Evolutionary conservation across 331 rosid species (phyloP).

Genomic region (Saraca asoca): DNA sequence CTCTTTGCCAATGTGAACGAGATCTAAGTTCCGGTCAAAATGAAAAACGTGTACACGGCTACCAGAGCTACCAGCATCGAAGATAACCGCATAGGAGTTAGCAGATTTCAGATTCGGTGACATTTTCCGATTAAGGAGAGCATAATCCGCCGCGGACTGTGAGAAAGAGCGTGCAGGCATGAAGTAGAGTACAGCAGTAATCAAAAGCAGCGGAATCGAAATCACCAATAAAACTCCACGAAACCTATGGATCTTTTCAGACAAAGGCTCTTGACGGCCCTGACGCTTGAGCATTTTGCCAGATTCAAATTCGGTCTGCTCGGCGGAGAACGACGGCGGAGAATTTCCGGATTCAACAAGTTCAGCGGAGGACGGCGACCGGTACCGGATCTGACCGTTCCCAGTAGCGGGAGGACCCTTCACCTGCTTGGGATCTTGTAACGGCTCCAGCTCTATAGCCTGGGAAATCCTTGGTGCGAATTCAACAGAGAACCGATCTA

Average conservation of each 20-base stretch:
- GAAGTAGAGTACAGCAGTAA: constrained; percentile 61
- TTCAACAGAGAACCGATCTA: too few relatives aligned
- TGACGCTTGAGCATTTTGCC: constrained; percentile 89
- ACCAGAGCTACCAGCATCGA: constrained; percentile 99
- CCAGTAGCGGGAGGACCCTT: constrained; percentile 62
- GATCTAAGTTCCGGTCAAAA: constrained; percentile 73
- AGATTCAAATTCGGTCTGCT: constrained; percentile 53
- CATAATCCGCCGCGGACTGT: constrained; percentile 44
- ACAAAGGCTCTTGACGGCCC: constrained; percentile 61
- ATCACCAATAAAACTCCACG: constrained; percentile 70
- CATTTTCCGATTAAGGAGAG: constrained; percentile 58
- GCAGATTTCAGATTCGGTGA: constrained; percentile 48
- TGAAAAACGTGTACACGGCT: constrained; percentile 95
- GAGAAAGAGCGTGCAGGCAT: constrained; percentile 56
- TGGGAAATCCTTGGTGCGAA: not conserved
- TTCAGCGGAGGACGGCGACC: constrained; percentile 92
- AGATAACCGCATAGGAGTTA: constrained; percentile 68
- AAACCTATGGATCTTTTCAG: constrained; percentile 75
- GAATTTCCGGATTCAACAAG: constrained; percentile 59
- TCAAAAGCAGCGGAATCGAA: constrained; percentile 67
- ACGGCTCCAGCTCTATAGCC: constrained; percentile 69
- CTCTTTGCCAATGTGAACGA: constrained; percentile 84
- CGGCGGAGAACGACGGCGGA: constrained; percentile 53
- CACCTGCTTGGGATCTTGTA: constrained; percentile 61
- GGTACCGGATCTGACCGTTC: constrained; percentile 97